These are phyloP conservation scores for Wallemia ichthyophaga DNA, from an alignment of 1,284 basidiomycete species.

Conservation along the genomic window DNA sequence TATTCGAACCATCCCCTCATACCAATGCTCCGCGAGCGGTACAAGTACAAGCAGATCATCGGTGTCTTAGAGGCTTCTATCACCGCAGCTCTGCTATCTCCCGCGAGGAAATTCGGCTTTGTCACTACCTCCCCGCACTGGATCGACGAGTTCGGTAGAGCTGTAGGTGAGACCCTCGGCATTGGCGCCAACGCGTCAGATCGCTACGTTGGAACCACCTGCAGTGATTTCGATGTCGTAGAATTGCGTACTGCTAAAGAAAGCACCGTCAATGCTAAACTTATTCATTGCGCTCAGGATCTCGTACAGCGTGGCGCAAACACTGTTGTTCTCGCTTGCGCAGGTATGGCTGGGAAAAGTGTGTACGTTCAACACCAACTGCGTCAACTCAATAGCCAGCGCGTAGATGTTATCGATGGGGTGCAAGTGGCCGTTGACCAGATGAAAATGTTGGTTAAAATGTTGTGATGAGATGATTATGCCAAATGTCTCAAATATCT, in stretches of 20 bases:
- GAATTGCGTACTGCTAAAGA: background rate
- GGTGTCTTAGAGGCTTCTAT: background rate
- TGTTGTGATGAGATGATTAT: background rate
- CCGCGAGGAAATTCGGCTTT: background rate
- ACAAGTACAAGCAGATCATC: background rate
- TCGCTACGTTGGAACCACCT: background rate
- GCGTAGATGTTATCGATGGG: background rate
- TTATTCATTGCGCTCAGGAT: background rate
- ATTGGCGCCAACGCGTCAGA: background rate
- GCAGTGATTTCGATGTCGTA: background rate
- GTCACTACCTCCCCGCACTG: background rate
- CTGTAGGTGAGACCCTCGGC: background rate
- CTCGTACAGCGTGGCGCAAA: background rate
- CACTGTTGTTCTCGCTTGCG: background rate
- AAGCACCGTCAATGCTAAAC: background rate
- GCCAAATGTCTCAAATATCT: too few relatives aligned
- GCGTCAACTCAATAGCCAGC: background rate
- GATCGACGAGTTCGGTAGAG: background rate
- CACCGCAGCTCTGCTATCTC: background rate
- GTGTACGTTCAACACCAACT: background rate
- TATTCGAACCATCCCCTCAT: background rate
- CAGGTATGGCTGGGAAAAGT: background rate
- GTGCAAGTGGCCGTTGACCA: background rate
- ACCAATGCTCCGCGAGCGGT: background rate
- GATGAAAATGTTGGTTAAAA: background rate